Conservation (phyloP, 164 flowering plant genomes). For the Amborella trichopoda region DNA sequence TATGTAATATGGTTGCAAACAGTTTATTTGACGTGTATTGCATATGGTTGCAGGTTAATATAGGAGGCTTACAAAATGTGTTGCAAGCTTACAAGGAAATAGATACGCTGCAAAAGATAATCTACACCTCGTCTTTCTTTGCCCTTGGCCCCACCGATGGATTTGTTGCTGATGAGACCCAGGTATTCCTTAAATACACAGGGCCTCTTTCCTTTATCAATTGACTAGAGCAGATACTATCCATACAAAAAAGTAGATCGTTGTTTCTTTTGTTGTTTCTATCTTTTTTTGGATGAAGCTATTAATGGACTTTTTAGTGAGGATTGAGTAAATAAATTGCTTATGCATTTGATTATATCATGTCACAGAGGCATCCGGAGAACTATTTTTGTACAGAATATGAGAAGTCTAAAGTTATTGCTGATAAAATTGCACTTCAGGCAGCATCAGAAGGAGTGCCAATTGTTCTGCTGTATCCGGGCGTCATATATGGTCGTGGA, state of each 20-base stretch:
- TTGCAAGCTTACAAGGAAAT: slow-evolving; percentile 52
- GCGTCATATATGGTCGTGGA: slow-evolving; percentile 87
- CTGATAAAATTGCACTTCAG: slow-evolving; percentile 76
- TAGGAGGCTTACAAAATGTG: slow-evolving; percentile 72
- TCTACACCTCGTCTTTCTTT: slow-evolving; percentile 89
- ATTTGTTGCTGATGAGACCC: slow-evolving; percentile 61
- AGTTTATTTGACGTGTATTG: too few species aligned
- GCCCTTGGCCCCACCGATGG: slow-evolving; percentile 91
- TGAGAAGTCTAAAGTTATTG: slow-evolving; percentile 73
- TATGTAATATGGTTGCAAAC: too few species aligned
- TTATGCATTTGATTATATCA: too few species aligned
- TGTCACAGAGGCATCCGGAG: slow-evolving; percentile 52
- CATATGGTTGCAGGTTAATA: slow-evolving; percentile 72
- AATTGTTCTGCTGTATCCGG: slow-evolving; percentile 63
- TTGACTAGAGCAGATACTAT: too few species aligned
- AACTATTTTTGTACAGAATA: slow-evolving; percentile 81
- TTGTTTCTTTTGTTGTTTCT: too few species aligned
- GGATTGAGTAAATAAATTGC: too few species aligned
- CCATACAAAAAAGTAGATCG: too few species aligned
- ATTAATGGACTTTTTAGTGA: too few species aligned
- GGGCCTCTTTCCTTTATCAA: too few species aligned
- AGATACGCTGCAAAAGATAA: slow-evolving; percentile 48
- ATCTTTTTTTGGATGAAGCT: too few species aligned
- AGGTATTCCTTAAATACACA: too few species aligned
- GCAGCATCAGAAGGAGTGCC: slow-evolving; percentile 80